phyloP scores from a whole-genome alignment of 441 rosid genomes.

The Pelargonium citronellum region DNA sequence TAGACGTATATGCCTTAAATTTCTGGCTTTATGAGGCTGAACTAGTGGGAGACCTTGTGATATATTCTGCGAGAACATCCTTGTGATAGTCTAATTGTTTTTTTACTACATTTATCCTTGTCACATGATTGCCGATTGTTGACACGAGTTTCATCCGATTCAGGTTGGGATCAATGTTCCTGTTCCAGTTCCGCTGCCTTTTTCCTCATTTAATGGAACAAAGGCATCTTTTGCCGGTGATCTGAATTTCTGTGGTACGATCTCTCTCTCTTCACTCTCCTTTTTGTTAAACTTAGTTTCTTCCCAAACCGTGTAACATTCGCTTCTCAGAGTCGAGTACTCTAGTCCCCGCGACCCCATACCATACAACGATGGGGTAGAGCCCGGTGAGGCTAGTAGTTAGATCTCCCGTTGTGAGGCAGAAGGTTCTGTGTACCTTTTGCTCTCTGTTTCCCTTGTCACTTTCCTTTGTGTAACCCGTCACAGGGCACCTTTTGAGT shows the following conservation, averaged over 20 bases:
- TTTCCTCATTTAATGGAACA: conserved; percentile 19
- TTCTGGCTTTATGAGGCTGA: not conserved
- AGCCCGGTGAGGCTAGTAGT: too few species aligned
- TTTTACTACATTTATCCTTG: not conserved
- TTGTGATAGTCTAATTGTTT: conserved; percentile 1
- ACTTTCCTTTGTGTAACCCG: too few species aligned
- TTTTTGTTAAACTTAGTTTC: not conserved
- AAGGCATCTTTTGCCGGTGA: conserved; percentile 22
- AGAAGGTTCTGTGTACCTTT: too few species aligned
- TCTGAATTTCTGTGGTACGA: conserved; percentile 19
- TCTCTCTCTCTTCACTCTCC: not conserved
- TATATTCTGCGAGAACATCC: not conserved
- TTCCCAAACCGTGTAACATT: not conserved
- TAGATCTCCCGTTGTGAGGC: too few species aligned
- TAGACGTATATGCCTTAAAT: not conserved
- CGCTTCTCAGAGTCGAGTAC: too few species aligned
- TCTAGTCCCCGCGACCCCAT: too few species aligned
- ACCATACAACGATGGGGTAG: too few species aligned
- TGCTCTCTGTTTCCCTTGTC: too few species aligned
- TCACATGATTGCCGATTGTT: conserved; percentile 5
- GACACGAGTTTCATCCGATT: conserved; percentile 13
- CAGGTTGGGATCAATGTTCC: conserved; percentile 39
- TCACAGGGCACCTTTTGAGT: too few species aligned
- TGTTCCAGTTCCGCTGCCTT: conserved; percentile 32
- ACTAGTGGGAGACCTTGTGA: conserved; percentile 7